Conservation (phyloP, 176 grass and related monocot genomes). For the Carex pumila region DNA sequence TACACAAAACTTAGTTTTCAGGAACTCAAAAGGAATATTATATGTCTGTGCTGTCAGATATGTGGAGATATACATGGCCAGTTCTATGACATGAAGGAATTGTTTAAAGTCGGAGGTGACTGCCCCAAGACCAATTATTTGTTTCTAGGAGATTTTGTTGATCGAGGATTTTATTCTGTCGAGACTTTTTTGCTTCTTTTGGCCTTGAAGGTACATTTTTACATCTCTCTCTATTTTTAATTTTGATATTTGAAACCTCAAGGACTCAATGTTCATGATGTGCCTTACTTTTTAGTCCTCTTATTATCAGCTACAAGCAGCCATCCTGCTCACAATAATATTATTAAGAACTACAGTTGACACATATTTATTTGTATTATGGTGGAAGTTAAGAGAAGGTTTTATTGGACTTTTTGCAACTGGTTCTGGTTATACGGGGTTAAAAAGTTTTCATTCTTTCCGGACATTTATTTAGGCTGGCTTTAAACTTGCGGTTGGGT, state of each 20-base stretch:
- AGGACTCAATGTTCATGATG: background rate
- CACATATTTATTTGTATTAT: background rate
- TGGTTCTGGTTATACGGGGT: background rate
- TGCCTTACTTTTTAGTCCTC: background rate
- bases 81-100: conserved; percentile 99
- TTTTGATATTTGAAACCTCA: background rate
- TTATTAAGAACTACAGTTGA: background rate
- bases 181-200: conserved; percentile 98
- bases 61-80: conserved; percentile 99
- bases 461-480: background rate
- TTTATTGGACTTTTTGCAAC: background rate
- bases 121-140: conserved; percentile 98
- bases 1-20: background rate
- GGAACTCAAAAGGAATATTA: background rate
- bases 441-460: background rate
- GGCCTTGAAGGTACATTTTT: conserved; percentile 75
- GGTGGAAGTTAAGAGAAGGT: background rate
- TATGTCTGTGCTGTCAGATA: conserved; percentile 44
- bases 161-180: conserved; percentile 97
- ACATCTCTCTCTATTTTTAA: background rate
- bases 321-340: background rate
- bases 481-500: background rate
- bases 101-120: conserved; percentile 98
- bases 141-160: conserved; percentile 98
- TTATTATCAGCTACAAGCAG: background rate